phyloP scores from a whole-genome alignment of 805 yeast species.

The Ogataea neopini region DNA sequence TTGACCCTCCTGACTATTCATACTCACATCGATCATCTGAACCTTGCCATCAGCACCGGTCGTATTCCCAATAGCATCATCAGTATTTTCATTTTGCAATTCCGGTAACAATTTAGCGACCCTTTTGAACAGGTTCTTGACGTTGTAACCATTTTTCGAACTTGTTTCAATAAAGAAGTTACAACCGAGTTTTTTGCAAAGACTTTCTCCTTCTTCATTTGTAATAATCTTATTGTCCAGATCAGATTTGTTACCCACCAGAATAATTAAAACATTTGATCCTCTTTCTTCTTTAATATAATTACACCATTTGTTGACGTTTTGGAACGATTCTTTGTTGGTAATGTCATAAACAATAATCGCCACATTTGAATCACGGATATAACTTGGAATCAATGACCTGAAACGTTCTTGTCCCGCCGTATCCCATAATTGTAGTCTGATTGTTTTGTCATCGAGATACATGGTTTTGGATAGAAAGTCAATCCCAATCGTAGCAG shows the following conservation, averaged over 20 bases:
- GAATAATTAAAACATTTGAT: slow-evolving; percentile 78
- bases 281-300: slow-evolving; percentile 95
- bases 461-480: slow-evolving; percentile 92
- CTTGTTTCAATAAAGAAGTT: slow-evolving; percentile 88
- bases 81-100: slow-evolving; percentile 41
- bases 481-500: slow-evolving; percentile 96
- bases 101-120: slow-evolving; percentile 92
- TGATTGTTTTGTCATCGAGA: slow-evolving; percentile 90
- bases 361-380: slow-evolving; percentile 96
- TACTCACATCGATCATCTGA: slow-evolving; percentile 46
- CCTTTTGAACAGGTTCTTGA: slow-evolving; percentile 83
- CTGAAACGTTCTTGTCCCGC: slow-evolving; percentile 97
- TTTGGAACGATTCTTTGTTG: slow-evolving; percentile 77
- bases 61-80: slow-evolving; percentile 24
- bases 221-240: slow-evolving; percentile 82
- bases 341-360: slow-evolving; percentile 95
- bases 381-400: slow-evolving; percentile 91
- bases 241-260: slow-evolving; percentile 93
- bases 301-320: slow-evolving; percentile 88
- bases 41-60: slow-evolving; percentile 28
- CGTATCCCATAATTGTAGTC: slow-evolving; percentile 96
- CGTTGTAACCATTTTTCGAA: slow-evolving; percentile 93
- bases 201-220: slow-evolving; percentile 78
- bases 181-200: slow-evolving; percentile 71
- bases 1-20: slow-evolving; percentile 35